Conservation (phyloP, 345 rosid genomes). For the Rhizophora mangle region DNA sequence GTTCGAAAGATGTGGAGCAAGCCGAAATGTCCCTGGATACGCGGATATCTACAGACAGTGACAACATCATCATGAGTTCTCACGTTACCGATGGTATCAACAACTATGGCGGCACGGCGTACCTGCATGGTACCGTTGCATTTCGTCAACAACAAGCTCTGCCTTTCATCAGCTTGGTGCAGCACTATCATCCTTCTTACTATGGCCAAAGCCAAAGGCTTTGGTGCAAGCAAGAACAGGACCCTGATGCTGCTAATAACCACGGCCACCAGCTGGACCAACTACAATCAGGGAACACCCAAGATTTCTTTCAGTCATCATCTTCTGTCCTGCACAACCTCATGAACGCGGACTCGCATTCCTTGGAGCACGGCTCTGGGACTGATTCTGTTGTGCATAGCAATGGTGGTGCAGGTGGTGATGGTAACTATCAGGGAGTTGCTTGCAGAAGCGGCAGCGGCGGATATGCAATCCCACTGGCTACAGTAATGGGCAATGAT, state of each 20-base stretch:
- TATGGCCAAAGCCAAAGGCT: slow-evolving; percentile 29
- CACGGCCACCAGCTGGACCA: slow-evolving; percentile 24
- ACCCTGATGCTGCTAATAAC: slow-evolving; percentile 18
- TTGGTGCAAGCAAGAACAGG: slow-evolving; percentile 72
- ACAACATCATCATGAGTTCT: slow-evolving; percentile 5
- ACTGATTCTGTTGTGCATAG: slow-evolving; percentile 49
- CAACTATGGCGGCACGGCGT: slow-evolving; percentile 4
- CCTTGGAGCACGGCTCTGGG: slow-evolving; percentile 48
- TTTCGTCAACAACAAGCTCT: slow-evolving; percentile 35
- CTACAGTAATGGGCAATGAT: slow-evolving; percentile 29
- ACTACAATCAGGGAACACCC: slow-evolving; percentile 38
- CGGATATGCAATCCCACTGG: slow-evolving; percentile 38
- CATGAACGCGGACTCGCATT: slow-evolving; percentile 43
- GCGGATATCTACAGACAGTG: slow-evolving; percentile 2
- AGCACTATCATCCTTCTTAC: slow-evolving; percentile 21
- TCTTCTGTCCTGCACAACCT: slow-evolving; percentile 35
- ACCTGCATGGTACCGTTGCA: slow-evolving; percentile 15
- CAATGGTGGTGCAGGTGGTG: slow-evolving; percentile 21
- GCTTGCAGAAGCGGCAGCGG: slow-evolving; percentile 7
- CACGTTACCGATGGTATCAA: slow-evolving; percentile 25
- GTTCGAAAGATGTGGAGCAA: slow-evolving; percentile 20
- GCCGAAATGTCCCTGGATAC: slow-evolving; percentile 21
- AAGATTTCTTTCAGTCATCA: slow-evolving; percentile 44
- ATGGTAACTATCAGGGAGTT: slow-evolving; percentile 26
- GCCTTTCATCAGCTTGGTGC: slow-evolving; percentile 24